Evolutionary conservation across 1,284 basidiomycete genomes (phyloP).

Genomic region (Trichosporon ovoides): DNA sequence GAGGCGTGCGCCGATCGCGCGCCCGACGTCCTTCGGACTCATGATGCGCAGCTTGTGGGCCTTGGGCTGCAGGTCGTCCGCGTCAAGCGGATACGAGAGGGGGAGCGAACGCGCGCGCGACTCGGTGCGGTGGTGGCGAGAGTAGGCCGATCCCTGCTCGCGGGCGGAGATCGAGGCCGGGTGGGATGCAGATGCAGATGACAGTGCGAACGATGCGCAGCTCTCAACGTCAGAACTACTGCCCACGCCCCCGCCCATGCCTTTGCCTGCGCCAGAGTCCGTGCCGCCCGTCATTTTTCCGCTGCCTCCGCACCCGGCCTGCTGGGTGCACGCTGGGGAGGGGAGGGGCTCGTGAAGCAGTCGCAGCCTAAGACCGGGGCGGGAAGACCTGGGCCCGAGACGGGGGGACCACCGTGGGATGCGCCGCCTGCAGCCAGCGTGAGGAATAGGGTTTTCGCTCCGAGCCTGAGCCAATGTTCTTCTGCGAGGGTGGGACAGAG

Average conservation of each 20-base stretch:
- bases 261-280: no score
- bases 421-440: no score
- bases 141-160: neutral
- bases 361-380: no score
- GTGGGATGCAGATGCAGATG: neutral
- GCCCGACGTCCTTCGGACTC: slow-evolving; percentile 21
- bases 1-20: slow-evolving; percentile 26
- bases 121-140: neutral
- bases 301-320: no score
- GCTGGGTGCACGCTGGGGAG: no score
- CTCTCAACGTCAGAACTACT: neutral
- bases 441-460: neutral
- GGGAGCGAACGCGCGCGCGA: slow-evolving; percentile 1
- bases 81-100: neutral
- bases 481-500: neutral
- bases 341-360: no score
- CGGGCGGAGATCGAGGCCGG: neutral
- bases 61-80: no score
- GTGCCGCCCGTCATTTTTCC: no score
- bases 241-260: no score
- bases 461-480: neutral
- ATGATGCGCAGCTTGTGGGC: no score
- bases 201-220: neutral
- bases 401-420: no score
- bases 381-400: no score